phyloP scores from a whole-genome alignment of 2,329 filamentous ascomycete genomes.

The Phoma sp. region DNA sequence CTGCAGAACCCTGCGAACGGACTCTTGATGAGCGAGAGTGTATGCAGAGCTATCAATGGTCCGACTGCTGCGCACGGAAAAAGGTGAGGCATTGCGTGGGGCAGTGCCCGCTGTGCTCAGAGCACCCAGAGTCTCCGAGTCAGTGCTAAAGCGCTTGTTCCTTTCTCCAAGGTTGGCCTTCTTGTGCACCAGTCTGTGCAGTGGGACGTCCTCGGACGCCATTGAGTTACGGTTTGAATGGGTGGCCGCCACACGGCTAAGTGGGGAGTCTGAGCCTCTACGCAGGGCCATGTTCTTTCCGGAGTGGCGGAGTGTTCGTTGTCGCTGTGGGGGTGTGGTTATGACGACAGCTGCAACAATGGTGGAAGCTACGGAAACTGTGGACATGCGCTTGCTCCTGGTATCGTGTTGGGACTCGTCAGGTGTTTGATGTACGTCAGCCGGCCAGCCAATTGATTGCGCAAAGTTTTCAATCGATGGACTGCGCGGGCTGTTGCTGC shows the following conservation, averaged over 20 bases:
- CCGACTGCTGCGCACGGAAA: conserved; percentile 37
- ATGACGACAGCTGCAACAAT: conserved; percentile 64
- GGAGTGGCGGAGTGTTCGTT: conserved; percentile 59
- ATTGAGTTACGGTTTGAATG: conserved; percentile 56
- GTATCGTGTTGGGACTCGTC: conserved; percentile 34
- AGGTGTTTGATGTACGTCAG: conserved; percentile 40
- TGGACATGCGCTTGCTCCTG: conserved; percentile 56
- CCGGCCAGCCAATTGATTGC: conserved; percentile 60
- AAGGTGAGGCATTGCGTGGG: conserved; percentile 37
- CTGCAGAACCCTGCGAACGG: conserved; percentile 40
- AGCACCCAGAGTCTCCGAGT: conserved; percentile 32
- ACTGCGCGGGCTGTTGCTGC: conserved; percentile 41
- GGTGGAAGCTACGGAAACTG: conserved; percentile 61
- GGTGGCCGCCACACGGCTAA: conserved; percentile 52
- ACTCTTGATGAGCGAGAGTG: conserved; percentile 43
- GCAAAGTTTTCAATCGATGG: conserved; percentile 58
- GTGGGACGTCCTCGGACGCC: conserved; percentile 52
- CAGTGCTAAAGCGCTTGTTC: conserved; percentile 39
- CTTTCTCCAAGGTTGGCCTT: conserved; percentile 58
- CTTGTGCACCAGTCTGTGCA: conserved; percentile 61
- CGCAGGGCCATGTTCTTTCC: conserved; percentile 62
- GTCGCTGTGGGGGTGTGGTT: conserved; percentile 56
- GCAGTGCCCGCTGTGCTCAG: conserved; percentile 17
- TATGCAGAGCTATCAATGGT: conserved; percentile 40
- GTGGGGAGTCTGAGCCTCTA: conserved; percentile 46